Percentiles rank a stretch among this genome's conserved stretches.
Evolutionary conservation across 2,329 filamentous ascomycete genomes (phyloP).

Genomic region (Scleromitrula shiraiana): DNA sequence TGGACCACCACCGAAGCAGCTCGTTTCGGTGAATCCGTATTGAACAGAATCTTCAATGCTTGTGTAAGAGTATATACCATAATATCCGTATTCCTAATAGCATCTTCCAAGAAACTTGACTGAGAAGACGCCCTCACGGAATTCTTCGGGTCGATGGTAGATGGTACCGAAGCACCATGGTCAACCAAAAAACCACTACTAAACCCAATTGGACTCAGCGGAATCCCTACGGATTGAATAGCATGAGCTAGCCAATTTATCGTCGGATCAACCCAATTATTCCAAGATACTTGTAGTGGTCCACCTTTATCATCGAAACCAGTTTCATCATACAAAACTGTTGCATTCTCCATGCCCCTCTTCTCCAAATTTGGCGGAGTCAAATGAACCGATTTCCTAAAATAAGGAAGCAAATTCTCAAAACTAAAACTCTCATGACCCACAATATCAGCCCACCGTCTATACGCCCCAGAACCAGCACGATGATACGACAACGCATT

Average conservation of each 20-base stretch:
- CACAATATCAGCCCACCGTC: constrained; percentile 37
- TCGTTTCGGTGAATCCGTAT: background rate
- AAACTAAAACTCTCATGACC: constrained; percentile 39
- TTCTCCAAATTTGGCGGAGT: constrained; percentile 20
- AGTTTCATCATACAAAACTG: constrained; percentile 15
- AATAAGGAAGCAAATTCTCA: constrained; percentile 38
- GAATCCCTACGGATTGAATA: constrained; percentile 14
- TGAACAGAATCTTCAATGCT: constrained; percentile 8
- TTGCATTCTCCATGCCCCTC: constrained; percentile 7
- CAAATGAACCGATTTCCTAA: constrained; percentile 29
- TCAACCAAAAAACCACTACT: constrained; percentile 17
- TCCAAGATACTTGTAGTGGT: constrained; percentile 36
- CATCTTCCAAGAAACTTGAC: background rate
- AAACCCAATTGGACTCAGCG: constrained; percentile 11
- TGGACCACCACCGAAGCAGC: background rate
- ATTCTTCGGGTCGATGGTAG: constrained; percentile 12
- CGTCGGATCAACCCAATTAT: constrained; percentile 28
- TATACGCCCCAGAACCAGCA: constrained; percentile 18
- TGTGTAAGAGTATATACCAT: background rate
- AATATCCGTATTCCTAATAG: background rate
- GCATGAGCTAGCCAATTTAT: constrained; percentile 10
- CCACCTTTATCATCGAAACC: constrained; percentile 28
- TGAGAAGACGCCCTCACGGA: constrained; percentile 13
- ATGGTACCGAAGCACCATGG: constrained; percentile 7
- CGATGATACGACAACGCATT: constrained; percentile 2